Conservation (phyloP, 331 rosid species). For the Telfairia occidentalis region DNA sequence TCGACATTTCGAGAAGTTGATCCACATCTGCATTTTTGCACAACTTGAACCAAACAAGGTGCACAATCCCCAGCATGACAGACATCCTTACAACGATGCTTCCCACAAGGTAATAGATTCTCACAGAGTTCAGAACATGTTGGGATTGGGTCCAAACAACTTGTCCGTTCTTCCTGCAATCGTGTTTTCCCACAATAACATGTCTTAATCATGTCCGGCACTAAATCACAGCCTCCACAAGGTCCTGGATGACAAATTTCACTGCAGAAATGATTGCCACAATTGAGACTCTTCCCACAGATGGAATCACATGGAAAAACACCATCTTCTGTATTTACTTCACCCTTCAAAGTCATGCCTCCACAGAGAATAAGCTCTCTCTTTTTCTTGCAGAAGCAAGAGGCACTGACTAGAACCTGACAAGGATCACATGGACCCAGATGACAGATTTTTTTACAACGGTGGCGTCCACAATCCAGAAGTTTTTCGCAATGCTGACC, state of each 20-base stretch:
- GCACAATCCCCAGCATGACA: conserved; percentile 81
- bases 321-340: conserved; percentile 48
- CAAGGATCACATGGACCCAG: conserved; percentile 77
- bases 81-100: conserved; percentile 49
- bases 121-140: conserved; percentile 61
- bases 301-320: conserved; percentile 54
- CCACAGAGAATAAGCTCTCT: conserved; percentile 58
- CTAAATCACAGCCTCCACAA: conserved; percentile 55
- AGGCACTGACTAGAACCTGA: conserved; percentile 44
- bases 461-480: conserved; percentile 70
- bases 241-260: conserved; percentile 73
- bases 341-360: conserved; percentile 66
- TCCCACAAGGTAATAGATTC: conserved; percentile 47
- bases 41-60: conserved; percentile 56
- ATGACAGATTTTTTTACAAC: conserved; percentile 55
- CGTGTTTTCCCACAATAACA: conserved; percentile 78
- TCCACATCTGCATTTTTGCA: conserved; percentile 74
- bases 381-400: conserved; percentile 66
- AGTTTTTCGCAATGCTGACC: conserved; percentile 69
- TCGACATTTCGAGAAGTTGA: conserved; percentile 60
- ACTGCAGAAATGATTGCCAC: conserved; percentile 66
- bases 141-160: conserved; percentile 81
- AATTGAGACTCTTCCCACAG: conserved; percentile 54
- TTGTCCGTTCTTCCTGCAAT: conserved; percentile 51
- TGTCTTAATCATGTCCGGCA: conserved; percentile 51